Base-by-base conservation (phyloP, 305 asterid genomes). In the Andrographis paniculata region DNA sequence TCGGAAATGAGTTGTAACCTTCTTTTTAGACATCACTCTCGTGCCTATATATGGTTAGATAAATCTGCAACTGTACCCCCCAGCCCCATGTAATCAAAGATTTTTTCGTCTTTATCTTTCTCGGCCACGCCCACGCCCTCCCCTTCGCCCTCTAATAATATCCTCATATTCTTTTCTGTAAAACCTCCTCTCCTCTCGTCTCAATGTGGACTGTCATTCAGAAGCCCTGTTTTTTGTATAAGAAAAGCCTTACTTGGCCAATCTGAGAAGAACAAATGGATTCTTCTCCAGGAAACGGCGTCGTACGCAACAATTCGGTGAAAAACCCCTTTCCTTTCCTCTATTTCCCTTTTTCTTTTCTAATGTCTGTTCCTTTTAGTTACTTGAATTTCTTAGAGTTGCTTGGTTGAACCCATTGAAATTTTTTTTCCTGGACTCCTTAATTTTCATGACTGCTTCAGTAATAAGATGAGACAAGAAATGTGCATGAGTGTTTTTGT, bases 291-390 rank as follows among this genome's bases (percentile, higher is more conserved):
- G 68, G 74, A 15, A 55, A 38, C 72, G 19, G 41, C 69, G 58
- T 35, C 60, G 48, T 64, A 14, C 46, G 38, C 44, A 58, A 47
- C 67, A 68, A 60, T 65, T 56, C 49, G 88, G 84, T 79, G 42
- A 58, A 45, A 45, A 12, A 27, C 42, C 61, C 50, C 2, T 21
- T n/a, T 35, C 30, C 33, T n/a, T 40, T 30, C 33, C 20, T 47
- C 43, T 19, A 35, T 24, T 21, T 28, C 23, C n/a, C n/a, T 1
- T 17, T 16, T 11, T 44, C 19, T 4, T 20, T 17, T 16, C 37
- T 17, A 17, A 9, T 40, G n/a, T n/a, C n/a, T n/a, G n/a, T n/a
- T n/a, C n/a, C n/a, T n/a, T n/a, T 13, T 55, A 37, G 38, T 45
- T 61, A 21, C 35, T 44, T 33, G n/a, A 49, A 23, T 7, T 59